These are phyloP conservation scores for Wickerhamomyces sp. DNA, from an alignment of 1,139 yeast genomes.

Conservation along the genomic window DNA sequence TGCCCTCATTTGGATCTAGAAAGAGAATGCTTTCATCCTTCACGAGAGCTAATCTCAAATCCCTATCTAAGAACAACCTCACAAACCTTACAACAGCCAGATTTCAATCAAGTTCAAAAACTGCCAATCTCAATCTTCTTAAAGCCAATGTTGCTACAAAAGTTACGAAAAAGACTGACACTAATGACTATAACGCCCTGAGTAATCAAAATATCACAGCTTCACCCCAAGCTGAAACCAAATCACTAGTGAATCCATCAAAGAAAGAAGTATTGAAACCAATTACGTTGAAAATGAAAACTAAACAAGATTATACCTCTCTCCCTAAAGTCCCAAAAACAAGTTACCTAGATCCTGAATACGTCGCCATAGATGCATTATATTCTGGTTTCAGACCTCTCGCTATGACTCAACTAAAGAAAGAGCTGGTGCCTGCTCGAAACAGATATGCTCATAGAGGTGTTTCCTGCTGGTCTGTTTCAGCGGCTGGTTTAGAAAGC, in stretches of 20 bases:
- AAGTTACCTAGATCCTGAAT: conserved; percentile 14
- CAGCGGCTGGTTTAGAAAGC: conserved; percentile 1
- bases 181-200: conserved; percentile 16
- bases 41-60: neutral
- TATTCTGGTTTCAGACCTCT: conserved; percentile 21
- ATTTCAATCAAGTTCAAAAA: conserved; percentile 6
- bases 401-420: conserved; percentile 13
- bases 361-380: conserved; percentile 15
- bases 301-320: conserved; percentile 20
- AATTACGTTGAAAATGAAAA: neutral
- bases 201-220: conserved; percentile 19
- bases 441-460: conserved; percentile 1
- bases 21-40: neutral
- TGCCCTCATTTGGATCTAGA: too few relatives aligned
- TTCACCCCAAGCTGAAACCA: neutral
- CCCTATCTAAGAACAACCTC: neutral
- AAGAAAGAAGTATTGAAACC: neutral
- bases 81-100: conserved; percentile 1
- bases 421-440: conserved; percentile 7
- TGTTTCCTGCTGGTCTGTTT: conserved; percentile 10
- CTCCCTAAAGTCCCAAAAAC: conserved; percentile 21
- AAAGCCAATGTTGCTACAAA: conserved; percentile 17
- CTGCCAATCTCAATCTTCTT: conserved; percentile 8
- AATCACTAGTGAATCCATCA: neutral
- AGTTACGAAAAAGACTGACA: conserved; percentile 8